These are phyloP conservation scores for Cylindrotheca closterium DNA, from an alignment of 108 stramenopile species.

Conservation along the genomic window DNA sequence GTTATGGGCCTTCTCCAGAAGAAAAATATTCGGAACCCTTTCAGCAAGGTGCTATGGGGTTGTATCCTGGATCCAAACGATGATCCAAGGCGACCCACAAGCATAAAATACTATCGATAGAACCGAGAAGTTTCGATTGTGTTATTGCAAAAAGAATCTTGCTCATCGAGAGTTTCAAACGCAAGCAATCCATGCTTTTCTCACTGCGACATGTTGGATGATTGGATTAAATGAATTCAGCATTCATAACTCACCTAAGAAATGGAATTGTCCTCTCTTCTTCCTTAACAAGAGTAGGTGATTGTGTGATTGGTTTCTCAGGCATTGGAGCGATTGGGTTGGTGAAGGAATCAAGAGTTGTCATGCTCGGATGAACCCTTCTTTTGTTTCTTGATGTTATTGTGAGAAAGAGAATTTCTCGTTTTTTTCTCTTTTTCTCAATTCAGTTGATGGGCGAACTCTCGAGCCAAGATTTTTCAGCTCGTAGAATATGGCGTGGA, in stretches of 20 bases:
- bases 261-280: conserved; percentile 63
- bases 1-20: conserved; percentile 7
- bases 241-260: conserved; percentile 42
- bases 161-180: background rate
- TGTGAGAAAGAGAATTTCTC: conserved; percentile 1
- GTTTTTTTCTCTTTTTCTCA: background rate
- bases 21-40: conserved; percentile 11
- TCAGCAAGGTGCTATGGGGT: background rate
- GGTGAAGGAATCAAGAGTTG: background rate
- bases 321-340: background rate
- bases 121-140: background rate
- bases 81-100: background rate
- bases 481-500: background rate
- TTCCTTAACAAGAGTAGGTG: conserved; percentile 1
- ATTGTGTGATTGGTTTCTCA: background rate
- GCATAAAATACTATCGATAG: background rate
- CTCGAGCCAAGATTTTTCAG: background rate
- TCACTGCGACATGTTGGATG: background rate
- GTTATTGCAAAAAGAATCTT: conserved; percentile 1
- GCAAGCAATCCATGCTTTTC: background rate
- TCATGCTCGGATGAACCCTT: background rate
- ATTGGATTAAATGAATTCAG: background rate
- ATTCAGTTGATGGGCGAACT: background rate
- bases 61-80: background rate
- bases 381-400: background rate